phyloP scores from a whole-genome alignment of 345 rosid species.

The Hibiscus mutabilis region DNA sequence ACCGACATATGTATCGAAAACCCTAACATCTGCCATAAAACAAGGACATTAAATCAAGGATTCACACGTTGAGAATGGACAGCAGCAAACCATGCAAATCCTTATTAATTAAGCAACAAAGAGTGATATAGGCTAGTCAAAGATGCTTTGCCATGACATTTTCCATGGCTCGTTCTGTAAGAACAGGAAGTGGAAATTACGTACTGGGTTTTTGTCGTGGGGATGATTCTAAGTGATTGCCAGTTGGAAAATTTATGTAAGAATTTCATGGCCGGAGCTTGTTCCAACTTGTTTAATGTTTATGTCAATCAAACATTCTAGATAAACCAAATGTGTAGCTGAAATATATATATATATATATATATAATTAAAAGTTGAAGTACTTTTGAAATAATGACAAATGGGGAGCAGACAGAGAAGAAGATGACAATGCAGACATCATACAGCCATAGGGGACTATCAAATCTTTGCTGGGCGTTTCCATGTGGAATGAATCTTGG shows the following conservation, averaged over 20 bases:
- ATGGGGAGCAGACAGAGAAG: not conserved
- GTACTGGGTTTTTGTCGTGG: not conserved
- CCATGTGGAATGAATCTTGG: constrained; percentile 10
- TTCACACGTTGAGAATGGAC: not conserved
- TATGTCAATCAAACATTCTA: no score
- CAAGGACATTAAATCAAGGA: not conserved
- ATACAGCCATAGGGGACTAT: not conserved
- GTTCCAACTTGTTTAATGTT: no score
- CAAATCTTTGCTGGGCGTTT: not conserved
- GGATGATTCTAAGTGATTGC: not conserved
- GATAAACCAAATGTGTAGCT: no score
- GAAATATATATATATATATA: not conserved
- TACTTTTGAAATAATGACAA: not conserved
- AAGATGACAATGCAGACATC: constrained; percentile 8
- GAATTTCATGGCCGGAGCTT: not conserved
- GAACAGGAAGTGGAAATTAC: not conserved
- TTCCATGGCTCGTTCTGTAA: not conserved
- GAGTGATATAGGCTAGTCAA: not conserved
- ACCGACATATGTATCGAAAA: not conserved
- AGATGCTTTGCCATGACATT: not conserved
- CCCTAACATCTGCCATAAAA: not conserved
- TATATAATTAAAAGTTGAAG: not conserved
- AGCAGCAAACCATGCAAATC: not conserved
- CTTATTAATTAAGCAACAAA: not conserved
- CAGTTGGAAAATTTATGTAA: not conserved